Evolutionary conservation across 2,329 filamentous ascomycete genomes (phyloP), one percentile per base, ranked within the genome.

Genomic region (Myriosclerotinia scirpicola): DNA sequence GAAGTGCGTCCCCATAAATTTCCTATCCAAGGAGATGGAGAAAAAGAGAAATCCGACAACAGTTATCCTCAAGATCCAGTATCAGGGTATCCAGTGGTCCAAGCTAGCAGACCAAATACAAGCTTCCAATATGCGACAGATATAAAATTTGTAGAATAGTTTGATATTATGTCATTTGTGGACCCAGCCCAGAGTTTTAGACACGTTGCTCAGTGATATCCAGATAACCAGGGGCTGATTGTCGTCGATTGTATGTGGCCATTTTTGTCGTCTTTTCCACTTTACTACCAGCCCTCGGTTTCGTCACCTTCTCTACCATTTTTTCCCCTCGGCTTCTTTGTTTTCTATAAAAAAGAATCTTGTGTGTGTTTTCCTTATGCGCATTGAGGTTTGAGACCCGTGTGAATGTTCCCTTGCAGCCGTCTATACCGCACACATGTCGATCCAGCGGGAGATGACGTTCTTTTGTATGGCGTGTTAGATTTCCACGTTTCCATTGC

Each of bases 401-500:
- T 7, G 67, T 72, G 52, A 74, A 74, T 2, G 56, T 65, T 26
- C 61, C 71, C 54, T 50, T 66, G 50, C 74, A 75, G 1, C 70
- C 71, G 1, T 40, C 38, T 44, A 67, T 71, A 2, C 36, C 38
- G 62, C 74, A 75, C 1, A 34, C 22, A 52, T 71, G 67, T 1
- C 65, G 38, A 48, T 71, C 14, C 20, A 20, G 61, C 8, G 42
- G 20, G 4, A 66, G 53, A 54, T 75, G 73, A 36, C 72, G 72
- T 3, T 69, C 73, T 17, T 68, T 67, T 34, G 71, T 70, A 48
- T 75, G 73, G 5, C 73, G 66, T 7, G 67, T 68, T 3, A 75
- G 61, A 30, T 75, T 75, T 1, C 71, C 74, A 9, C 60, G 58
- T 66, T 72, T 74, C 73, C 73, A 75, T 62, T 70, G 70, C 11